Evolutionary conservation across 2,329 filamentous ascomycete genomes (phyloP), one percentile per base, ranked within the genome.

Genomic region (Tolypocladium inflatum): DNA sequence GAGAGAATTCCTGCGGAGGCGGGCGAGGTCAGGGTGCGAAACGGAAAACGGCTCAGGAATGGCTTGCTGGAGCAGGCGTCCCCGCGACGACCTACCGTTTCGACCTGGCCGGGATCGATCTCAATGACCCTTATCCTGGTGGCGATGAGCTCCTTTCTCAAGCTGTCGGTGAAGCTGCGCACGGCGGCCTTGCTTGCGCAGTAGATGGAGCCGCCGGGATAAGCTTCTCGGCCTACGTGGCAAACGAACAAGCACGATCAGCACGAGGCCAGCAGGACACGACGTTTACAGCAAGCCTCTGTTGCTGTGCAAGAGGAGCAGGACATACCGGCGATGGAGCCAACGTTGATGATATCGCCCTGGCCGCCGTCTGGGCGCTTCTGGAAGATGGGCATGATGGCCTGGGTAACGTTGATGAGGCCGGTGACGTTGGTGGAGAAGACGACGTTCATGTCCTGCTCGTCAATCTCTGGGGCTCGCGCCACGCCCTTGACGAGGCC

Each of bases 361-460:
- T 82, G 78, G 58, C 91, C 92, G 59, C 89, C 87, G 58, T 93
- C 81, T 69, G 75, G 83, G 73, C 82, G 89, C 65, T 83, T 79
- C 73, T 91, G 88, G 80, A 92, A 95, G 70, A 91, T 86, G 56
- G 89, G 85, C 21, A 97, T 74, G 48, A 97, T 80, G 52, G 90
- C 90, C 78, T 99, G 94, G 0, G 94, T 97, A 88, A 97, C 90
- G 78, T 93, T 90, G 78, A 99, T 94, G 39, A 99, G 80, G 35
- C 94, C 94, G 2, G 89, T 94, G 56, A 97, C 92, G 71, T 99
- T 99, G 59, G 94, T 97, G 53, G 83, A 76, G 70, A 97, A 90
- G 91, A 97, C 97, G 71, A 86, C 68, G 66, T 88, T 80, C 66
- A 97, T 88, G 75, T 99, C 93, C 59, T 87, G 86, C 67, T 89